Evolutionary conservation across 768 basidiomycete genomes (phyloP).

Genomic region (Kwoniella sp.): DNA sequence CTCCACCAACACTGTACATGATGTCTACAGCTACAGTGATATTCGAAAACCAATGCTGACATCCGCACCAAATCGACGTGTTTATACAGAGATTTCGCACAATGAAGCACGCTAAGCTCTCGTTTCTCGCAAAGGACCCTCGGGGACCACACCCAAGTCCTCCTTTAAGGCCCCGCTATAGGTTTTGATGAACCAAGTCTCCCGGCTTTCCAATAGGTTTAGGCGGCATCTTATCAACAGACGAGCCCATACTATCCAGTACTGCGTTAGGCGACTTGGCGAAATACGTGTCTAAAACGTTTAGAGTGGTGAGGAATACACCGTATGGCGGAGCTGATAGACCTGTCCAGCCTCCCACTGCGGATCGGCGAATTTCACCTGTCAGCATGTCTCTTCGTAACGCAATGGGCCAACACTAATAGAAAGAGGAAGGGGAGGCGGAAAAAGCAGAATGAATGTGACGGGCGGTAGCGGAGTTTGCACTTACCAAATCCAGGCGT

Average conservation of each 20-base stretch:
- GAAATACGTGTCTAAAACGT: neutral
- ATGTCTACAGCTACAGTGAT: too few relatives aligned
- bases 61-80: too few relatives aligned
- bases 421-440: neutral
- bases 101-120: too few relatives aligned
- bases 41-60: too few relatives aligned
- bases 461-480: neutral
- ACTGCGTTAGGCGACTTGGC: neutral
- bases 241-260: neutral
- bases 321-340: conserved; percentile 13
- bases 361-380: too few relatives aligned
- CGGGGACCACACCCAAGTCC: too few relatives aligned
- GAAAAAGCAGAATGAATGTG: too few relatives aligned
- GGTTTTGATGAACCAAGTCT: conserved; percentile 1
- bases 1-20: too few relatives aligned
- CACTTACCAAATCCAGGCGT: conserved; percentile 17
- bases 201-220: conserved; percentile 12
- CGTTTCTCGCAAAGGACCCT: too few relatives aligned
- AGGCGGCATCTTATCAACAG: neutral
- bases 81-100: too few relatives aligned
- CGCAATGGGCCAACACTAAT: neutral
- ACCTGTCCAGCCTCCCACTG: conserved; percentile 15
- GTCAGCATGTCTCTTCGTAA: too few relatives aligned
- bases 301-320: conserved; percentile 1
- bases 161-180: too few relatives aligned